Evolutionary conservation across 106 monocot species (phyloP).

Genomic region (Gastrodia elata): DNA sequence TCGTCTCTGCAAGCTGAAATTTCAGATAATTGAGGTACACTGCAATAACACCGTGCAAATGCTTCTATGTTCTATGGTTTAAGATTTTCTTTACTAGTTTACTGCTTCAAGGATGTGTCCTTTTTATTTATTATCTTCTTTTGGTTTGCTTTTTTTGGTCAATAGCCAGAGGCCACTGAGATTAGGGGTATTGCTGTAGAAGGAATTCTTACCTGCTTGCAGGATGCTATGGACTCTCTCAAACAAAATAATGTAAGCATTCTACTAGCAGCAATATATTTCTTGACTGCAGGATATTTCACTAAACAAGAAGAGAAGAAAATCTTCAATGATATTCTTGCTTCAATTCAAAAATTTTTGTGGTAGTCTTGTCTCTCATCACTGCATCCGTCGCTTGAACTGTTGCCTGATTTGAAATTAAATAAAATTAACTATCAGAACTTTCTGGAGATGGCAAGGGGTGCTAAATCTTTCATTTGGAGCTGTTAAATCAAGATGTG

Average conservation of each 20-base stretch:
- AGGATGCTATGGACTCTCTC: conserved; percentile 81
- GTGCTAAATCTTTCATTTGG: neutral
- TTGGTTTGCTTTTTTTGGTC: neutral
- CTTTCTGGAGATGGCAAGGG: neutral
- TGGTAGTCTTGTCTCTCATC: neutral
- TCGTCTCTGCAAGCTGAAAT: neutral
- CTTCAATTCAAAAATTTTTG: neutral
- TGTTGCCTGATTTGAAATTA: neutral
- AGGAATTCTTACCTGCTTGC: conserved; percentile 89
- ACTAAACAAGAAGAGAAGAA: too few species aligned
- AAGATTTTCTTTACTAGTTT: neutral
- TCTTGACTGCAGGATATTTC: neutral
- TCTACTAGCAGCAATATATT: neutral
- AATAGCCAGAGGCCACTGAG: conserved; percentile 72
- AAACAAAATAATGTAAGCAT: conserved; percentile 46
- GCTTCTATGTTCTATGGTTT: neutral
- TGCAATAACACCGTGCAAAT: neutral
- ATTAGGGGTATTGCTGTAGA: conserved; percentile 72
- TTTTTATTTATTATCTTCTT: neutral
- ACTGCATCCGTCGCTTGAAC: neutral
- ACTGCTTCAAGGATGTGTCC: neutral
- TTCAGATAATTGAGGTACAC: neutral
- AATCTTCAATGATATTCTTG: neutral
- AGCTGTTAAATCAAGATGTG: neutral
- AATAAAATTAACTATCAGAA: neutral